Percentiles rank a stretch among this genome's conserved stretches.
Conservation (phyloP, 169 alveolate genomes). For the Eimeria zaria region DNA sequence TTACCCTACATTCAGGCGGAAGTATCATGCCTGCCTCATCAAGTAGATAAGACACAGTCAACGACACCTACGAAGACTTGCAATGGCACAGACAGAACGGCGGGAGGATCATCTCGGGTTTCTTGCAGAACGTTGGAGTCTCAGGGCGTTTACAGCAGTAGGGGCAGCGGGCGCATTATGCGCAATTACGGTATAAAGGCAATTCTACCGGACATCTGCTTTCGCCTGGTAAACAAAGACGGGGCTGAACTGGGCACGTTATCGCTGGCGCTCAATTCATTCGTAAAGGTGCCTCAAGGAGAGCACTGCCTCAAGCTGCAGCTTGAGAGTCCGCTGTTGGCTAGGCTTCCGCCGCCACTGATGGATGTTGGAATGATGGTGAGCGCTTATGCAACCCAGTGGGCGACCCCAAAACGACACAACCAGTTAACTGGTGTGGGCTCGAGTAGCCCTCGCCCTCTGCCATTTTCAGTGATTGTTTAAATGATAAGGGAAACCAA, state of each 20-base stretch:
- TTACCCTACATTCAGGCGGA: slow-evolving; percentile 64
- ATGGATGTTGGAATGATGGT: slow-evolving; percentile 67
- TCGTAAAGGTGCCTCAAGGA: slow-evolving; percentile 72
- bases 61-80: background rate
- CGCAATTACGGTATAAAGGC: slow-evolving; percentile 8
- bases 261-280: slow-evolving; percentile 57
- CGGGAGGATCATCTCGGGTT: background rate
- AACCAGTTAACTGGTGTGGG: background rate
- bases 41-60: background rate
- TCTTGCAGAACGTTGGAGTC: background rate
- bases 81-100: background rate
- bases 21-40: background rate
- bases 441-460: background rate
- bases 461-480: background rate
- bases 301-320: slow-evolving; percentile 42
- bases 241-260: slow-evolving; percentile 67
- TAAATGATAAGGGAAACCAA: background rate
- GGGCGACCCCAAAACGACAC: background rate
- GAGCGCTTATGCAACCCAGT: background rate
- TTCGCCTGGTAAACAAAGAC: slow-evolving; percentile 57
- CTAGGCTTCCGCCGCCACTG: slow-evolving; percentile 69
- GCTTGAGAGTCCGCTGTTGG: slow-evolving; percentile 53
- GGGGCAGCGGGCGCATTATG: slow-evolving; percentile 18
- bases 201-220: slow-evolving; percentile 65
- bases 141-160: background rate